Percentiles rank a stretch among this genome's conserved stretches.
These are phyloP conservation scores for Fagopyrum homotropicum DNA, from an alignment of 148 eudicot species.

Conservation along the genomic window DNA sequence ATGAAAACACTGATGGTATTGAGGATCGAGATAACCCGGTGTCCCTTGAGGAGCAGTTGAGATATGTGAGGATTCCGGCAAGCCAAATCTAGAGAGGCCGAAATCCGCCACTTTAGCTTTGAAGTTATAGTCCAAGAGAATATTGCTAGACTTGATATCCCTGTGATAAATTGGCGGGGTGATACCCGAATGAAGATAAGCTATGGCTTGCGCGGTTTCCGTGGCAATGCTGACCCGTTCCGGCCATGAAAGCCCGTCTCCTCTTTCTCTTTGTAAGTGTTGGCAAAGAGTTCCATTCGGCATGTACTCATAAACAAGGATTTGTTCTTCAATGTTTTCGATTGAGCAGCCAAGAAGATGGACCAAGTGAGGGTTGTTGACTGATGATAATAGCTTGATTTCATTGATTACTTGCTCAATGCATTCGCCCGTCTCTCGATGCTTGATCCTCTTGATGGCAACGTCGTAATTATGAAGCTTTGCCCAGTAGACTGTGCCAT, in stretches of 20 bases:
- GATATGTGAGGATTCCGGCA: slow-evolving; percentile 51
- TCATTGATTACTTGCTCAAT: slow-evolving; percentile 54
- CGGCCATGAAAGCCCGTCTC: slow-evolving; percentile 38
- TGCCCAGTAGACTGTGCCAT: slow-evolving; percentile 57
- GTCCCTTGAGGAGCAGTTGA: slow-evolving; percentile 79
- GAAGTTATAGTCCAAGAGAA: slow-evolving; percentile 46
- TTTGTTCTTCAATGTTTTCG: slow-evolving; percentile 38
- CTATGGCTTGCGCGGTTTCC: slow-evolving; percentile 63
- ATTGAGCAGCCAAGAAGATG: slow-evolving; percentile 53
- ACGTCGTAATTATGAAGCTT: slow-evolving; percentile 35
- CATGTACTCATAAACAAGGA: slow-evolving; percentile 57
- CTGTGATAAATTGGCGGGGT: slow-evolving; percentile 67
- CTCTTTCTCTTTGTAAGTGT: slow-evolving; percentile 35
- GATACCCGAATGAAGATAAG: slow-evolving; percentile 50
- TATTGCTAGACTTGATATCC: slow-evolving; percentile 70
- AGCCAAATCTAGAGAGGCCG: slow-evolving; percentile 60
- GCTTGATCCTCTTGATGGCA: slow-evolving; percentile 48
- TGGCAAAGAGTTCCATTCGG: slow-evolving; percentile 54
- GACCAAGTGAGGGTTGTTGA: slow-evolving; percentile 52
- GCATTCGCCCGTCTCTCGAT: slow-evolving; percentile 30
- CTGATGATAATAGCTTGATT: slow-evolving; percentile 55
- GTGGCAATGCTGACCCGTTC: slow-evolving; percentile 44
- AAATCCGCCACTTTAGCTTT: slow-evolving; percentile 69
- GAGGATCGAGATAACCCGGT: slow-evolving; percentile 72
- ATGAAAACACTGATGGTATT: slow-evolving; percentile 61